Base-by-base conservation (phyloP, 2,329 filamentous ascomycete species). In the Spiromastix sp. region DNA sequence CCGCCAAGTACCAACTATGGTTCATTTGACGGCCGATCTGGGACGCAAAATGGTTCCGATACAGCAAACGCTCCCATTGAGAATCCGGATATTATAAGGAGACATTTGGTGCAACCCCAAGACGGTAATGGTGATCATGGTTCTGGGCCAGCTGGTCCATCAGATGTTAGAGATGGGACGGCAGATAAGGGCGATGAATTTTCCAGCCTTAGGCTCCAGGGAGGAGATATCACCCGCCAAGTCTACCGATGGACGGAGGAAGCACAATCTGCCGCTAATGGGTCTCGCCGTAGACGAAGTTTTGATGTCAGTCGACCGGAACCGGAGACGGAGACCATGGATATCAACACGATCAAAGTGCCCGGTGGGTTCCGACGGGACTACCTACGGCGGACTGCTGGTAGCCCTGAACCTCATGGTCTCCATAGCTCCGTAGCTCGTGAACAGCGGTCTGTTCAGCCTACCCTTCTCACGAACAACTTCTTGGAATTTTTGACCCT, bases 201-300 rank as follows among this genome's bases (percentile, higher is more conserved):
- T 56, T 95, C 87, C 19, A 96, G 91, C 60, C 61, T 98, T 55
- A 79, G 80, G 54, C 67, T 98, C 30, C 93, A 96, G 56, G 91
- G 91, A 41, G 91, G 91, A 44, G 91, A 98, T 56, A 81, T 95
- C 38, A 95, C 89, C 16, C 72, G 91, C 41, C 85, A 89, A 36
- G 93, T 98, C 49, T 98, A 98, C 67, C 81, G 85, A 48, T 98
- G 93, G 85, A 85, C 86, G 4, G 86, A 96, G 57, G 84, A 93
- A 55, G 82, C 82, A 34, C 79, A 93, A 52, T 68, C 76, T 30
- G 74, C 79, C 46, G 64, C 67, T 31, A 61, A 64, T 11, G 59
- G 64, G 19, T 27, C 33, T 51, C 75, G 80, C 48, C 77, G 89
- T 49, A 94, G 87, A 62, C 81, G 87, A 64, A 96, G 87, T 59